Evolutionary conservation across 2,329 filamentous ascomycete genomes (phyloP).

Genomic region (Orbilia ellipsospora): DNA sequence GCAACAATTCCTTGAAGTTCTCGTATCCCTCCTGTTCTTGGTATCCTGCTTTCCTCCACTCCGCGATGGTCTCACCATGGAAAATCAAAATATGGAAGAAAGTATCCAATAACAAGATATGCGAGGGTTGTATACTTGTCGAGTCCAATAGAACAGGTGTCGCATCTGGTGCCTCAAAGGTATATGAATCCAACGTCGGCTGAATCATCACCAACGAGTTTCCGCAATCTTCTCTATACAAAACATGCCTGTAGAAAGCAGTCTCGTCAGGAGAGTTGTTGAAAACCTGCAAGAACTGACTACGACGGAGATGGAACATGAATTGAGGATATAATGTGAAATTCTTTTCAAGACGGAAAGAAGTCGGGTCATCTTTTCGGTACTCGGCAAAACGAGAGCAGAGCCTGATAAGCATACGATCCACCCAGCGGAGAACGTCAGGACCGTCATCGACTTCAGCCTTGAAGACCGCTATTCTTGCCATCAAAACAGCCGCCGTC

Average conservation of each 20-base stretch:
- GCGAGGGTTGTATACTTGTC: conserved; percentile 92
- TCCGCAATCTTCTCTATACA: conserved; percentile 96
- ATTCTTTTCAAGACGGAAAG: conserved; percentile 97
- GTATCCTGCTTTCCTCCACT: conserved; percentile 98
- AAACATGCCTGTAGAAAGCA: conserved; percentile 96
- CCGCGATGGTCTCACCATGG: conserved; percentile 96
- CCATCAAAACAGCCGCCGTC: conserved; percentile 97
- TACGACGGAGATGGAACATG: conserved; percentile 98
- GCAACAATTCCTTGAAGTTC: conserved; percentile 87
- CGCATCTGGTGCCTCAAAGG: conserved; percentile 85
- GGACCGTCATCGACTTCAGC: conserved; percentile 97
- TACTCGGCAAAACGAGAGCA: conserved; percentile 98
- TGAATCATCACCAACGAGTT: conserved; percentile 99
- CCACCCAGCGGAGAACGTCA: conserved; percentile 98
- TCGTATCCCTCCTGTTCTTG: conserved; percentile 98
- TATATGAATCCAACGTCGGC: conserved; percentile 95
- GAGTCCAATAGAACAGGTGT: conserved; percentile 96
- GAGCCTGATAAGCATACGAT: conserved; percentile 95
- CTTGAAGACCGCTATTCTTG: conserved; percentile 98
- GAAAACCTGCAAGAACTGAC: conserved; percentile 98
- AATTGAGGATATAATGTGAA: conserved; percentile 99
- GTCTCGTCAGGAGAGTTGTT: conserved; percentile 99
- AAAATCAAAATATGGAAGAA: conserved; percentile 99
- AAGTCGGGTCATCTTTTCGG: conserved; percentile 95
- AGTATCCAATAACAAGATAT: conserved; percentile 92